These are phyloP conservation scores for Globisporangium echinulatum DNA, from an alignment of 352 stramenopile genomes.

Conservation along the genomic window DNA sequence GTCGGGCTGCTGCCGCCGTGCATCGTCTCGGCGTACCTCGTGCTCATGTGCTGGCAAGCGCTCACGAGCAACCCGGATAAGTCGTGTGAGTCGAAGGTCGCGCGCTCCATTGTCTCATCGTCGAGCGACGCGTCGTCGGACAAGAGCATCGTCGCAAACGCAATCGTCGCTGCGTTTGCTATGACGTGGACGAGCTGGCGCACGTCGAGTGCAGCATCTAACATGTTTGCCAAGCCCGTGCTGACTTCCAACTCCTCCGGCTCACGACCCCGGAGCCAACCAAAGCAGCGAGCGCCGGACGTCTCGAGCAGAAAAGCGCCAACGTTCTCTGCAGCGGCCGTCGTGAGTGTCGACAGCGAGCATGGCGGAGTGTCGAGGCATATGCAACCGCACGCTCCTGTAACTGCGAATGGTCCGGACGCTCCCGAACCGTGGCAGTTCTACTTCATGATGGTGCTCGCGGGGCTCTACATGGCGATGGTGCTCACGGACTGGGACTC, in stretches of 20 bases:
- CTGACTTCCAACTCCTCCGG: too few species aligned
- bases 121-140: constrained; percentile 14
- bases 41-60: constrained; percentile 74
- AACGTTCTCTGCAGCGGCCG: constrained; percentile 24
- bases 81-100: constrained; percentile 22
- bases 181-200: constrained; percentile 72
- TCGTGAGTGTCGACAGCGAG: constrained; percentile 26
- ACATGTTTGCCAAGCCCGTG: constrained; percentile 46
- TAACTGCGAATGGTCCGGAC: constrained; percentile 22
- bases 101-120: not conserved
- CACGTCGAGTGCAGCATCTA: constrained; percentile 45
- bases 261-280: too few species aligned
- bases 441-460: constrained; percentile 89
- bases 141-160: constrained; percentile 40
- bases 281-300: not conserved
- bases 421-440: constrained; percentile 89
- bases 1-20: constrained; percentile 69
- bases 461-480: constrained; percentile 93
- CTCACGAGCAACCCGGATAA: constrained; percentile 51
- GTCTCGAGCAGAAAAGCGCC: not conserved
- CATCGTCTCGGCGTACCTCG: constrained; percentile 61
- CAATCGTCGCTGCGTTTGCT: constrained; percentile 43
- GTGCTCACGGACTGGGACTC: constrained; percentile 93
- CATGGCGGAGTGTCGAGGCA: not conserved
- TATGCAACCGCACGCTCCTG: not conserved